phyloP scores from a whole-genome alignment of 371 early-diverging fungal species.

The Actinomucor elegans region DNA sequence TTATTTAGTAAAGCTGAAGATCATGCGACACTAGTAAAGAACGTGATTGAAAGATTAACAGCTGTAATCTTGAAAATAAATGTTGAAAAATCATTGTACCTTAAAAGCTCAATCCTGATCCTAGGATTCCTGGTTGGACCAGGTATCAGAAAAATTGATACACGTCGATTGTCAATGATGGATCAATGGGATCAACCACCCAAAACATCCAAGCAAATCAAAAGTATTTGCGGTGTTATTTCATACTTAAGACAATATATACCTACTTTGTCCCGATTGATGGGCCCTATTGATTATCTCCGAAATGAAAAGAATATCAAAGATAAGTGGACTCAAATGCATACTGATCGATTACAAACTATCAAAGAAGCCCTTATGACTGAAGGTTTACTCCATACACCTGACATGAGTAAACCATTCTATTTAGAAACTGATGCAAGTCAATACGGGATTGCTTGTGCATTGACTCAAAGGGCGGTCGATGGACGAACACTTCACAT shows the following conservation, averaged over 20 bases:
- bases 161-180: slow-evolving; percentile 10
- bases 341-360: background rate
- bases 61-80: slow-evolving; percentile 12
- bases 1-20: background rate
- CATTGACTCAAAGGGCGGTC: too few relatives aligned
- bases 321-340: background rate
- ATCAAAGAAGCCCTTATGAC: background rate
- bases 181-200: slow-evolving; percentile 12
- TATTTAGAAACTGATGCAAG: too few relatives aligned
- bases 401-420: background rate
- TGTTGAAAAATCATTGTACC: slow-evolving; percentile 10
- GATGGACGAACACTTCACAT: too few relatives aligned
- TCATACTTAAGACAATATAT: slow-evolving; percentile 19
- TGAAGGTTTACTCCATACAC: background rate
- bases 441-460: too few relatives aligned
- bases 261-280: background rate
- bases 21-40: slow-evolving; percentile 4
- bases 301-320: background rate
- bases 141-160: too few relatives aligned
- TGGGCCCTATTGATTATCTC: background rate
- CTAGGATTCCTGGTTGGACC: slow-evolving; percentile 10
- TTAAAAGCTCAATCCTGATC: background rate
- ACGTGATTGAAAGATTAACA: slow-evolving; percentile 11
- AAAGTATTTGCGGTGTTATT: slow-evolving; percentile 17
- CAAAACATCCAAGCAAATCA: slow-evolving; percentile 8